Evolutionary conservation across 2,329 filamentous ascomycete species (phyloP).

Genomic region (Aspergillus sergii): DNA sequence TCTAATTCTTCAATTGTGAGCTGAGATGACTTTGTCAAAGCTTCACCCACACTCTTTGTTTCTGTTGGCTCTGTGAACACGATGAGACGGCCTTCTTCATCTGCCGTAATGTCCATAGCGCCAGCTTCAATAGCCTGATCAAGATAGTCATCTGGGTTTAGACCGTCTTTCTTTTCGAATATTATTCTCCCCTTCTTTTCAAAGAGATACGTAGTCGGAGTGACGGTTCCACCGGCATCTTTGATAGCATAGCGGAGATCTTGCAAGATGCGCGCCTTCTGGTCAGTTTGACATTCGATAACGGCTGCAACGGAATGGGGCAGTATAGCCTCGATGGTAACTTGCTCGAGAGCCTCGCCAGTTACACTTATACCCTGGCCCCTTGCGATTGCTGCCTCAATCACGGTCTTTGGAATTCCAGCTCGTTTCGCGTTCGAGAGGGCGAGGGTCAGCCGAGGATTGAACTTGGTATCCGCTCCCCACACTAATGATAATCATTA

Average conservation of each 20-base stretch:
- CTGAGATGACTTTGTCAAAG: slow-evolving; percentile 63
- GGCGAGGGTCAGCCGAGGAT: slow-evolving; percentile 73
- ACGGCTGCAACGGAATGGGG: slow-evolving; percentile 74
- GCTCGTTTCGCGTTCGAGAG: slow-evolving; percentile 80
- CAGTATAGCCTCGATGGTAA: slow-evolving; percentile 80
- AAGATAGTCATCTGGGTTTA: slow-evolving; percentile 70
- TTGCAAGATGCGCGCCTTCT: slow-evolving; percentile 70
- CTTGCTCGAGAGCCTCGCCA: slow-evolving; percentile 73
- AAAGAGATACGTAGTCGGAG: slow-evolving; percentile 83
- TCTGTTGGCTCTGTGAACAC: slow-evolving; percentile 70
- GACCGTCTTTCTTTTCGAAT: slow-evolving; percentile 62
- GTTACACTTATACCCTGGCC: slow-evolving; percentile 80
- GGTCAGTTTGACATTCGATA: slow-evolving; percentile 84
- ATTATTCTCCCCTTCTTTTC: slow-evolving; percentile 74
- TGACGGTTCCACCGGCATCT: slow-evolving; percentile 67
- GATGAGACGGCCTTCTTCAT: slow-evolving; percentile 70
- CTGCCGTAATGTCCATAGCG: slow-evolving; percentile 58
- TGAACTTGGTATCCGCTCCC: slow-evolving; percentile 72
- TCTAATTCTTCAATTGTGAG: slow-evolving; percentile 73
- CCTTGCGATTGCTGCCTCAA: slow-evolving; percentile 83
- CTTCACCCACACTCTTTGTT: slow-evolving; percentile 65
- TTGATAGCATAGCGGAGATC: slow-evolving; percentile 74
- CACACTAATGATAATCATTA: slow-evolving; percentile 57
- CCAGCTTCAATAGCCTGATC: slow-evolving; percentile 85
- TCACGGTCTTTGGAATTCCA: slow-evolving; percentile 79